A percentile compares a stretch with the other conserved stretches of the same genome.
These are phyloP conservation scores for Fusarium sp. DNA, from an alignment of 2,329 filamentous ascomycete genomes.

Conservation along the genomic window DNA sequence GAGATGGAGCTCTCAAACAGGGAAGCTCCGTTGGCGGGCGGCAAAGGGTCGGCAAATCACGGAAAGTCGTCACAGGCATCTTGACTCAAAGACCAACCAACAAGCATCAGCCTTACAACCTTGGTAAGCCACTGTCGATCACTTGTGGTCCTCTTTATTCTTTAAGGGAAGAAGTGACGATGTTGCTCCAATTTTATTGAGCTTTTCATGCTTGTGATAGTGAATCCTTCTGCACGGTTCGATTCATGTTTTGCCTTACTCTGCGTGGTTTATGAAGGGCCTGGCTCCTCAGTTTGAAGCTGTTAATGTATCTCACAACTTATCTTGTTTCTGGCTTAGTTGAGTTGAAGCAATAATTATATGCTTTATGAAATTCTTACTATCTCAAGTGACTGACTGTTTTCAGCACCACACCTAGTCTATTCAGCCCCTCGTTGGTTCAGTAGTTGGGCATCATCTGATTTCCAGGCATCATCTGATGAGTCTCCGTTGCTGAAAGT, in stretches of 20 bases:
- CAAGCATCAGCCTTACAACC: slow-evolving; percentile 19
- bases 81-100: slow-evolving; percentile 14
- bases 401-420: neutral
- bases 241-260: slow-evolving; percentile 21
- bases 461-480: slow-evolving; percentile 29
- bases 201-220: slow-evolving; percentile 17
- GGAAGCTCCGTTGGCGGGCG: slow-evolving; percentile 43
- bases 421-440: neutral
- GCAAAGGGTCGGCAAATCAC: slow-evolving; percentile 49
- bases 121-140: slow-evolving; percentile 25
- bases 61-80: slow-evolving; percentile 28
- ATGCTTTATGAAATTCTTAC: neutral
- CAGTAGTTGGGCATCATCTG: slow-evolving; percentile 24
- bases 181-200: slow-evolving; percentile 30
- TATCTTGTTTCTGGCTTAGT: neutral
- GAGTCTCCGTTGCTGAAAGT: neutral
- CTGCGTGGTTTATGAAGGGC: slow-evolving; percentile 15
- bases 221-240: slow-evolving; percentile 26
- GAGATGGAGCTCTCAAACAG: slow-evolving; percentile 33
- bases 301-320: neutral
- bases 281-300: neutral
- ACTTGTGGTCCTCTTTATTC: slow-evolving; percentile 19
- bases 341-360: neutral
- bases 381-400: neutral
- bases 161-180: slow-evolving; percentile 22